phyloP scores from a whole-genome alignment of 129 eudicot species.

The Calendula officinalis region DNA sequence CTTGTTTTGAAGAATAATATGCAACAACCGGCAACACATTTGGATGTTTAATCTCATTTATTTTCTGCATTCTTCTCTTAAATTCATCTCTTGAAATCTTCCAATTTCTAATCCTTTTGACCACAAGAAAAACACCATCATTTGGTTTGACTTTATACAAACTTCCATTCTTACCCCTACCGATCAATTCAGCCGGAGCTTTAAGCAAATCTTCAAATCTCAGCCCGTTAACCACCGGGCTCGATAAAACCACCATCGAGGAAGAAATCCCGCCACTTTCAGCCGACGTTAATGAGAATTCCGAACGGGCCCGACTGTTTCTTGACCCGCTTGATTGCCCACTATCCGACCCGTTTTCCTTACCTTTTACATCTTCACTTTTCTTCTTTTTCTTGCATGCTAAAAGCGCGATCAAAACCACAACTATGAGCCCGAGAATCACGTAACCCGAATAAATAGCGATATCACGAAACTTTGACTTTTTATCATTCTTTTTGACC shows the following conservation, averaged over 20 bases:
- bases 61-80: slow-evolving; percentile 62
- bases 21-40: slow-evolving; percentile 58
- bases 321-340: slow-evolving; percentile 45
- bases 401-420: slow-evolving; percentile 35
- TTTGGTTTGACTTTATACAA: slow-evolving; percentile 53
- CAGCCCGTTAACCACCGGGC: slow-evolving; percentile 51
- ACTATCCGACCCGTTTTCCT: slow-evolving; percentile 25
- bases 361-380: slow-evolving; percentile 21
- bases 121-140: slow-evolving; percentile 41
- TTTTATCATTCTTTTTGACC: slow-evolving; percentile 23
- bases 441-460: slow-evolving; percentile 47
- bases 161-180: slow-evolving; percentile 70
- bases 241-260: slow-evolving; percentile 48
- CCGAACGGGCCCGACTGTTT: slow-evolving; percentile 45
- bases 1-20: slow-evolving; percentile 69
- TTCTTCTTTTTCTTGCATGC: slow-evolving; percentile 32
- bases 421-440: slow-evolving; percentile 38
- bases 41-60: slow-evolving; percentile 48
- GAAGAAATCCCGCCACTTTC: slow-evolving; percentile 53
- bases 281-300: slow-evolving; percentile 57
- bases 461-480: slow-evolving; percentile 27
- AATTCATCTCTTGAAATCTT: slow-evolving; percentile 57
- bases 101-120: slow-evolving; percentile 72
- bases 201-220: slow-evolving; percentile 61
- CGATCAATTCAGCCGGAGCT: slow-evolving; percentile 73